phyloP scores from a whole-genome alignment of 192 early-diverging fungal genomes.

The Tieghemiomyces parasiticus region DNA sequence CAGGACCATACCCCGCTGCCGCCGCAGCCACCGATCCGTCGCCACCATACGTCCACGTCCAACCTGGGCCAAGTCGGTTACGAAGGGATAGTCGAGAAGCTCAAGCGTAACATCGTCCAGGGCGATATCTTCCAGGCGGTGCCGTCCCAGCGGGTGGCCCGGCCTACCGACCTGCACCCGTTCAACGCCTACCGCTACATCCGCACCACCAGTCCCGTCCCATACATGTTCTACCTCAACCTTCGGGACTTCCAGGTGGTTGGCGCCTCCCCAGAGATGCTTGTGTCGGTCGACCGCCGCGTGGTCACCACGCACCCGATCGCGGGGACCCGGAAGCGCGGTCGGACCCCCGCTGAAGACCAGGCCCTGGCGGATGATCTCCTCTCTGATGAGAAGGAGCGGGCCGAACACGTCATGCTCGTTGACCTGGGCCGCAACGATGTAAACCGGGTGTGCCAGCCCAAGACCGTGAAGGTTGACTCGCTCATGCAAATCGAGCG shows the following conservation, averaged over 20 bases:
- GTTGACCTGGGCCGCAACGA: slow-evolving; percentile 99
- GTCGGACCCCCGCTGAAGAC: slow-evolving; percentile 73
- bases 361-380: slow-evolving; percentile 80
- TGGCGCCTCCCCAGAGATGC: slow-evolving; percentile 96
- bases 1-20: slow-evolving; percentile 59
- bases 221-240: slow-evolving; percentile 99
- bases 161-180: slow-evolving; percentile 79
- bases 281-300: slow-evolving; percentile 76
- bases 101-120: slow-evolving; percentile 84
- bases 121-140: slow-evolving; percentile 99
- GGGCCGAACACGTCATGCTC: slow-evolving; percentile 97
- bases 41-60: slow-evolving; percentile 53
- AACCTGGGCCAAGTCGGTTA: slow-evolving; percentile 91
- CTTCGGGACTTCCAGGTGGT: slow-evolving; percentile 87
- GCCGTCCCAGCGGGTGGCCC: slow-evolving; percentile 79
- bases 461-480: slow-evolving; percentile 83
- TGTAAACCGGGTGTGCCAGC: slow-evolving; percentile 90
- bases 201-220: slow-evolving; percentile 92
- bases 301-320: slow-evolving; percentile 89
- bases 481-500: slow-evolving; percentile 95
- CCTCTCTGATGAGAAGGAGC: slow-evolving; percentile 85
- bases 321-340: slow-evolving; percentile 90
- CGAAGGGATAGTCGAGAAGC: slow-evolving; percentile 65
- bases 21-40: slow-evolving; percentile 51
- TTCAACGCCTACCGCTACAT: slow-evolving; percentile 98